phyloP scores from a whole-genome alignment of 116 monocot genomes.

The Iris pallida region DNA sequence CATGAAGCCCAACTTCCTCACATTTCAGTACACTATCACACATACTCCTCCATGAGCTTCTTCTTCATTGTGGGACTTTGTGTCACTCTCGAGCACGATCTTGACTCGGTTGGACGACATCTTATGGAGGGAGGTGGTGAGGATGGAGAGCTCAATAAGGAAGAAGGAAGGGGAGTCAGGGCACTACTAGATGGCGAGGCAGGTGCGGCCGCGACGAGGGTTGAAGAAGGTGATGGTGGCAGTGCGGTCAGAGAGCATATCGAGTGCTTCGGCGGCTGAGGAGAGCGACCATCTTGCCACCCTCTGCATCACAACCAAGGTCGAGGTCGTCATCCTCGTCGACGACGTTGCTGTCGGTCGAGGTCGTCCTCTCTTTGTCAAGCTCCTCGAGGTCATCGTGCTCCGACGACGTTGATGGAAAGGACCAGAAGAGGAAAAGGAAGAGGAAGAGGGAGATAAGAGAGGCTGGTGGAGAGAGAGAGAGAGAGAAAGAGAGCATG shows the following conservation, averaged over 20 bases:
- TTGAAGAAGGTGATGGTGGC: conserved; percentile 75
- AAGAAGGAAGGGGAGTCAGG: conserved; percentile 52
- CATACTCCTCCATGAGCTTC: conserved; percentile 82
- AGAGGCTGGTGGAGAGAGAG: no score
- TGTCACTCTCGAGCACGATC: conserved; percentile 85
- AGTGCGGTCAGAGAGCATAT: conserved; percentile 36
- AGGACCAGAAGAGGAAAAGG: no score
- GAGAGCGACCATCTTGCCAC: conserved; percentile 65
- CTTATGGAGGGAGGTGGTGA: conserved; percentile 61
- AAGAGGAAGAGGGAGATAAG: no score
- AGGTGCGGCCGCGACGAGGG: conserved; percentile 44
- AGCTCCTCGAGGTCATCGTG: no score
- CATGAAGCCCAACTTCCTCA: conserved; percentile 75
- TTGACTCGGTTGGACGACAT: conserved; percentile 69
- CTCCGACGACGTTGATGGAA: no score
- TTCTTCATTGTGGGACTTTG: conserved; percentile 47
- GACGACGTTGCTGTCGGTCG: no score
- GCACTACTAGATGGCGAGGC: conserved; percentile 71
- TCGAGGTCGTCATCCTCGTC: no score
- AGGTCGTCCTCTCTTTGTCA: no score
- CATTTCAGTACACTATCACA: conserved; percentile 88
- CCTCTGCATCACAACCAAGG: no score
- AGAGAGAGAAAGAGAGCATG: no score
- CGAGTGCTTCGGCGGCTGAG: conserved; percentile 31
- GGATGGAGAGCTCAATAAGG: conserved; percentile 89